Percentiles rank a stretch among this genome's conserved stretches.
phyloP scores from a whole-genome alignment of 768 basidiomycete genomes.

The Tricholoma furcatifolium region DNA sequence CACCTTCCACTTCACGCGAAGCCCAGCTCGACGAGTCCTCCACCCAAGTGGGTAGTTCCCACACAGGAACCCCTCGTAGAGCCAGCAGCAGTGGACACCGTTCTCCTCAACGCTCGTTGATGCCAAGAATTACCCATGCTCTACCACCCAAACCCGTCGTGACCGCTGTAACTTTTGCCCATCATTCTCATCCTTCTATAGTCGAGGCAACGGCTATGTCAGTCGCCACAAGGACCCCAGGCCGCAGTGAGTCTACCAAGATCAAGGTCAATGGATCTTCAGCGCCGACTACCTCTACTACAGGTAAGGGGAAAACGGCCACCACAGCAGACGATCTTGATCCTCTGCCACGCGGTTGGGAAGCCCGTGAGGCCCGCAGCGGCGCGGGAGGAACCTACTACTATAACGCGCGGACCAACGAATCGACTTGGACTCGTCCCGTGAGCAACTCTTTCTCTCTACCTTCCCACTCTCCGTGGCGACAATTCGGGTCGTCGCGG shows the following conservation, averaged over 20 bases:
- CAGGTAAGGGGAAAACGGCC: conserved; percentile 19
- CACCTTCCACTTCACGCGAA: conserved; percentile 4
- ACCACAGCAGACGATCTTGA: conserved; percentile 21
- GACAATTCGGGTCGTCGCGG: conserved; percentile 24
- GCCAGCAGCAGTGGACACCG: conserved; percentile 13
- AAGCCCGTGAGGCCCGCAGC: conserved; percentile 50
- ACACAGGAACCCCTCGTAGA: conserved; percentile 14
- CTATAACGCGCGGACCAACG: conserved; percentile 54
- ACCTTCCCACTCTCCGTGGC: conserved; percentile 23
- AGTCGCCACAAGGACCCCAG: conserved; percentile 28
- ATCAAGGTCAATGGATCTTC: conserved; percentile 31
- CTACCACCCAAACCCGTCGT: conserved; percentile 66
- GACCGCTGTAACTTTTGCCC: conserved; percentile 47
- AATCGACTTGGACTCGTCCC: conserved; percentile 60
- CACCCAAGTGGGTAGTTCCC: conserved; percentile 11
- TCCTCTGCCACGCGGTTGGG: conserved; percentile 59
- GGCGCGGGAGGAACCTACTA: conserved; percentile 50
- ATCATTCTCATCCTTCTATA: conserved; percentile 57
- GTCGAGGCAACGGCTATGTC: conserved; percentile 64
- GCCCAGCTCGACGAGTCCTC: conserved; percentile 14
- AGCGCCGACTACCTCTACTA: conserved; percentile 25
- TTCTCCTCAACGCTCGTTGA: conserved; percentile 23
- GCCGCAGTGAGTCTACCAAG: conserved; percentile 36
- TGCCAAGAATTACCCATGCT: conserved; percentile 57
- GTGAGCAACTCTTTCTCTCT: conserved; percentile 28